Evolutionary conservation across 2,329 filamentous ascomycete species (phyloP).

Genomic region (Pleochaeta shiraiana): DNA sequence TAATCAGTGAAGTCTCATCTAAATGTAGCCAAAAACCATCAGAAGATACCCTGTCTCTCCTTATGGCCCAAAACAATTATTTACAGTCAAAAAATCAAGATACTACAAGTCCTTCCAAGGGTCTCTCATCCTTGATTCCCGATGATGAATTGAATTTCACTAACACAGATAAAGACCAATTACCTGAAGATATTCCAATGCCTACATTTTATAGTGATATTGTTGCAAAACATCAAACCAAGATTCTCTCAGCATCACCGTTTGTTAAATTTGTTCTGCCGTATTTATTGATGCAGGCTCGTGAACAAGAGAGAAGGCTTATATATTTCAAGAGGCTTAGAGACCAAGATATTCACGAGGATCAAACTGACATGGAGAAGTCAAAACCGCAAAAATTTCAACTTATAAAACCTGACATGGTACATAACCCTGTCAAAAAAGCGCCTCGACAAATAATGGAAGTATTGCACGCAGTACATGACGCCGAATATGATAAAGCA

Average conservation of each 20-base stretch:
- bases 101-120: neutral
- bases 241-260: slow-evolving; percentile 82
- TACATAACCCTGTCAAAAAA: slow-evolving; percentile 59
- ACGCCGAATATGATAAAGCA: slow-evolving; percentile 92
- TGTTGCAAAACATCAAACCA: slow-evolving; percentile 81
- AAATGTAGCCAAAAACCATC: neutral
- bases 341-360: slow-evolving; percentile 46
- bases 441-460: slow-evolving; percentile 78
- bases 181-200: slow-evolving; percentile 61
- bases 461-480: slow-evolving; percentile 81
- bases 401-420: slow-evolving; percentile 88
- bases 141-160: neutral
- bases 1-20: neutral
- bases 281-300: slow-evolving; percentile 75
- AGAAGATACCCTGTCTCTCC: neutral
- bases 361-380: slow-evolving; percentile 35
- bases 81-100: neutral
- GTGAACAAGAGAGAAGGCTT: slow-evolving; percentile 72
- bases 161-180: slow-evolving; percentile 27
- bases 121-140: neutral
- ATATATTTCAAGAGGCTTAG: slow-evolving; percentile 63
- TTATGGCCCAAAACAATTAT: neutral
- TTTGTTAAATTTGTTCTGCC: slow-evolving; percentile 93
- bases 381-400: slow-evolving; percentile 53
- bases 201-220: slow-evolving; percentile 91